These are phyloP conservation scores for Neofusicoccum sp. DNA, from an alignment of 2,329 filamentous ascomycete genomes.

Conservation along the genomic window DNA sequence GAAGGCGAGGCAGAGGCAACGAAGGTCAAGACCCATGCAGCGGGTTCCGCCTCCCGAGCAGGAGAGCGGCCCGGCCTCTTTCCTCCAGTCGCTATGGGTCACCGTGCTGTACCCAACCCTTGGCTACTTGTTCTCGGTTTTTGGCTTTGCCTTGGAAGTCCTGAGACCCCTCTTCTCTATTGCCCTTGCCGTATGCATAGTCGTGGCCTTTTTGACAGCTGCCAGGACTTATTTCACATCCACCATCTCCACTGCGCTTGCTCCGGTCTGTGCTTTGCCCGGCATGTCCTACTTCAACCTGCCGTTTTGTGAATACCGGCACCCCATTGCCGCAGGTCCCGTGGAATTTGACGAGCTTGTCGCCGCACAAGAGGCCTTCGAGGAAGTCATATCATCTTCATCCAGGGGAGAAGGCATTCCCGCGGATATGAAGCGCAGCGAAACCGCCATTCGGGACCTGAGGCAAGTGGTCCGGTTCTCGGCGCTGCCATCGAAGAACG, in stretches of 20 bases:
- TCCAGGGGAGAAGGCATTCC: conserved; percentile 66
- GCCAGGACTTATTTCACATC: background rate
- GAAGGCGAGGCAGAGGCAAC: background rate
- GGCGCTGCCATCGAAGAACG: conserved; percentile 63
- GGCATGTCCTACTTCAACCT: conserved; percentile 61
- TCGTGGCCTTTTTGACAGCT: conserved; percentile 24
- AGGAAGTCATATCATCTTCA: conserved; percentile 68
- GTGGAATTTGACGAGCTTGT: conserved; percentile 73
- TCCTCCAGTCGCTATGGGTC: conserved; percentile 29
- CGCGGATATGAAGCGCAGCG: conserved; percentile 75
- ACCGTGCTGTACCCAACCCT: conserved; percentile 36
- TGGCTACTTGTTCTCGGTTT: conserved; percentile 55
- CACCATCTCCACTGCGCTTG: conserved; percentile 50
- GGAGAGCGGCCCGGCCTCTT: background rate
- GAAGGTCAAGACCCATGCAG: conserved; percentile 9
- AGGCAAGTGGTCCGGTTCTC: conserved; percentile 70
- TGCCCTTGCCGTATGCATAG: conserved; percentile 60
- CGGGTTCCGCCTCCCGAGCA: background rate
- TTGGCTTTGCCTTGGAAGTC: conserved; percentile 59
- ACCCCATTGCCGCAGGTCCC: conserved; percentile 26
- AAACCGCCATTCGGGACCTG: conserved; percentile 71
- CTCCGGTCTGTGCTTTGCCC: conserved; percentile 69
- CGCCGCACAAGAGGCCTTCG: conserved; percentile 71
- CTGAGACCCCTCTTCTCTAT: conserved; percentile 65
- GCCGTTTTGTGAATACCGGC: conserved; percentile 56